Base-by-base conservation (phyloP, 768 basidiomycete species). In the Mrakia frigida region DNA sequence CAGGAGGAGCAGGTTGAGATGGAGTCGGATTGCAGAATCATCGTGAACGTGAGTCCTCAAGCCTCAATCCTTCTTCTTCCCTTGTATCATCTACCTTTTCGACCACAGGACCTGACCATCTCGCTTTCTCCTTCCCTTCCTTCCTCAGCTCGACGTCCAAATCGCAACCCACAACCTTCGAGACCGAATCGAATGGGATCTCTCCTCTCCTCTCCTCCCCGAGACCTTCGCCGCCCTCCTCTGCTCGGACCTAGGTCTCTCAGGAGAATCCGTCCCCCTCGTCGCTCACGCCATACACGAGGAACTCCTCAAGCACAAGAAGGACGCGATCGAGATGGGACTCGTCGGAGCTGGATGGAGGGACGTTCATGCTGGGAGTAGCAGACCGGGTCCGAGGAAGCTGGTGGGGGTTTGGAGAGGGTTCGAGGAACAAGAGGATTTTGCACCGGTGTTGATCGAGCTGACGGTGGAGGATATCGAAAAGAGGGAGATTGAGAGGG, bases 111-210 rank as follows among this genome's bases (percentile, higher is more conserved):
- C n/a, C n/a, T n/a, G n/a, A n/a, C n/a, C n/a, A n/a, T n/a, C 11
- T 50, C 41, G 16, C 13, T 31, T 70, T 76, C n/a, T n/a, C 33
- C 71, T 79, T n/a, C 74, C 21, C 28, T 6, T 37, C 60, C 14
- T 25, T 39, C 52, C n/a, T 28, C 83, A 97, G 93, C 93, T 99
- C 82, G 97, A 99, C 84, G 93, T 98, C 35, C 97, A 99, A 83
- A 91, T 99, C 81, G 92, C 90, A 33, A 92, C 90, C 67, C 87
- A 94, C 82, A 93, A 96, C 83, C 87, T 99, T 1, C 86, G 92
- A 75, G 97, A 99, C 84, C 92, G 94, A 81, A 94, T 99, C 79
- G 97, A 99, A 84, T 99, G 96, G 96, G 96, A 99, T 83, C 87
- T 98, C n/a, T 88, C 92, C 65, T 96, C 95, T 5, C 70, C 81